phyloP scores from a whole-genome alignment of 129 eudicot genomes.

The Smallanthus sonchifolius region DNA sequence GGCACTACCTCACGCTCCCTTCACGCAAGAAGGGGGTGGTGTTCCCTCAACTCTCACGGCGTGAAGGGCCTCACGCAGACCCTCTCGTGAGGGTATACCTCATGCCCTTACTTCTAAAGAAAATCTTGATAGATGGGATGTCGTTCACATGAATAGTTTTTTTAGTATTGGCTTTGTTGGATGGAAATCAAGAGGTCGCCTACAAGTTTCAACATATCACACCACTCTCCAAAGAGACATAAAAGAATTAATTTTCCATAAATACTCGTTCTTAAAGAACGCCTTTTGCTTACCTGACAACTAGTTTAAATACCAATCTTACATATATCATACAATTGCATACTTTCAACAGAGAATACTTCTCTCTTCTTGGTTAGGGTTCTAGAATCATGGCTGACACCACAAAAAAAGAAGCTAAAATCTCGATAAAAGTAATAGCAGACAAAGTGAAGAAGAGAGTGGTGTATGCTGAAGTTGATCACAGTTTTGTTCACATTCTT shows the following conservation, averaged over 20 bases:
- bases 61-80: too few species aligned
- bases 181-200: background rate
- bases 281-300: background rate
- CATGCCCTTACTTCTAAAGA: too few species aligned
- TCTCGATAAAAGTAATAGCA: conserved; percentile 14
- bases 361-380: background rate
- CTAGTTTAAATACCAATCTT: background rate
- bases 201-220: background rate
- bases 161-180: background rate
- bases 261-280: background rate
- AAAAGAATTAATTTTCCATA: background rate
- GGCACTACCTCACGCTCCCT: too few species aligned
- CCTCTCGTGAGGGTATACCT: too few species aligned
- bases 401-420: background rate
- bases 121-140: too few species aligned
- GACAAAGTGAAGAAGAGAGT: conserved; percentile 20
- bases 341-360: background rate
- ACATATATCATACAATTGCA: background rate
- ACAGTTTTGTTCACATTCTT: conserved; percentile 32
- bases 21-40: too few species aligned
- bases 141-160: too few species aligned
- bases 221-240: background rate
- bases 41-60: too few species aligned
- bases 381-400: background rate
- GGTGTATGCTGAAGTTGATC: conserved; percentile 25